Evolutionary conservation across 768 basidiomycete species (phyloP), one percentile per base, ranked within the genome.

Genomic region (Trametes punicea): DNA sequence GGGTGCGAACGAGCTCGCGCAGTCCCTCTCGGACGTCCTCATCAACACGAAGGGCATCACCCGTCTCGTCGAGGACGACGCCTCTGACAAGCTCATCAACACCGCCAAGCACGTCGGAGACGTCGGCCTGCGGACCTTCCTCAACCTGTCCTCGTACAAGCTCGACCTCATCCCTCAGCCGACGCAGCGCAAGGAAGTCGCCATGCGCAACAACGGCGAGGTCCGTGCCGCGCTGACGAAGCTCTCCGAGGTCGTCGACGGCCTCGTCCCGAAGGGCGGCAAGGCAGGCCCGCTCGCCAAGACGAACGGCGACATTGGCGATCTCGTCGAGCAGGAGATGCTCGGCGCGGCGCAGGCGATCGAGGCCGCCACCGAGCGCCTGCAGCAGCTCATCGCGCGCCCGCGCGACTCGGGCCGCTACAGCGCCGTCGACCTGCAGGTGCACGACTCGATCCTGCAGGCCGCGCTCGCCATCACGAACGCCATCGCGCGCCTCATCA

Each of bases 281-380:
- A 89, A 87, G 66, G 75, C 84, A 2, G 81, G 81, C 16, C 77
- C 82, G 10, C 69, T 94, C 55, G 78, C 86, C 15, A 85, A 85
- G 60, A 81, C 89, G 27, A 96, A 88, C 63, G 97, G 94, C 29
- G 90, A 98, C 68, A 88, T 99, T 59, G 94, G 96, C 18, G 90
- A 98, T 66, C 81, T 98, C 51, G 96, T 99, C 57, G 93, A 96
- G 72, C 87, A 88, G 66, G 97, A 98, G 75, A 98, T 99, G 97
- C 75, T 83, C 61, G 85, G 87, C 54, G 94, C 97, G 21, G 93
- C 97, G 4, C 80, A 81, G 54, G 94, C 96, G 4, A 99, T 99
- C 71, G 97, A 96, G 68, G 80, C 81, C 25, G 97, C 97, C 8
- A 98, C 95, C 0, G 81, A 84, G 67, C 88, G 93, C 38, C 73